Evolutionary conservation across 2,329 filamentous ascomycete species (phyloP), one percentile per base, ranked within the genome.

Genomic region (Alternaria viburni): DNA sequence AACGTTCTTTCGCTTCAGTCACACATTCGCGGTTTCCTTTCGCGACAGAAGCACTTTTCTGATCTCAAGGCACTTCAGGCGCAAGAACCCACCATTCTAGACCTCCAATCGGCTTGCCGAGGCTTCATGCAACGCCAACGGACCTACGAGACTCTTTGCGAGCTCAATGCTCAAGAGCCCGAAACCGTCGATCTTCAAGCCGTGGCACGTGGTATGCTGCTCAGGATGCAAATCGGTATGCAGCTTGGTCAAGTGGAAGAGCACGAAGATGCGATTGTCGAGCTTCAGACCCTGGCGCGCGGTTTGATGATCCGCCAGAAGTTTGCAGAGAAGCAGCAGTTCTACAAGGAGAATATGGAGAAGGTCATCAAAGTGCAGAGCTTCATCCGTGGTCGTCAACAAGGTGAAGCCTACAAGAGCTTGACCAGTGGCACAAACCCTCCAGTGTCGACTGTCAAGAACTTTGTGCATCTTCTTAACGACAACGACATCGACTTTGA

Each of bases 401-500:
- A 99, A 80, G 96, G 96, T 55, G 93, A 99, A 81, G 96, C 96
- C 3, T 99, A 99, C 85, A 97, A 97, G 86, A 97, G 93, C 77
- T 86, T 99, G 68, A 98, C 94, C 3, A 94, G 90, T 30, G 96
- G 96, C 64, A 97, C 97, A 82, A 98, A 98, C 76, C 96, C 96
- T 23, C 96, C 96, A 0, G 93, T 99, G 62, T 93, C 93, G 43
- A 97, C 96, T 0, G 93, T 99, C 77, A 97, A 98, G 84, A 96
- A 96, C 77, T 99, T 99, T 78, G 93, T 99, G 3, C 96, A 99
- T 79, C 86, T 99, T 41, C 89, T 99, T 61, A 99, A 98, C 74
- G 96, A 99, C 80, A 98, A 93, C 74, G 95, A 97, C 76, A 97
- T 99, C 74, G 96, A 99, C 78, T 99, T 99, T 81, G 97, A 99